Percentiles rank a stretch among this genome's conserved stretches.
These are phyloP conservation scores for Ceratorhiza oryzae-sativae DNA, from an alignment of 1,284 basidiomycete genomes.

Conservation along the genomic window DNA sequence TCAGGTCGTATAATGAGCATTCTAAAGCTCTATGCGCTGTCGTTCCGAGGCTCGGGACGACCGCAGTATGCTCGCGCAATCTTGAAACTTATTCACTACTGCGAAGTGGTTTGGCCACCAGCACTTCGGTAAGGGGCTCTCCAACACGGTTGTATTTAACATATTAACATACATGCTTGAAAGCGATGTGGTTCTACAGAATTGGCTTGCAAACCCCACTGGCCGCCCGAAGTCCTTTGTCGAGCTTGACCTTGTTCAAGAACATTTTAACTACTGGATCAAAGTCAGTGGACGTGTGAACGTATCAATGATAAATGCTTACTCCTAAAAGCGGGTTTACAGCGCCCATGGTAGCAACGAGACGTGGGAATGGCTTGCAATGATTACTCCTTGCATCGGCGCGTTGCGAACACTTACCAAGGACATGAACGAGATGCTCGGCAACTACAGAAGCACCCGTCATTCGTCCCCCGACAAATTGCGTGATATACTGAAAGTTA, in stretches of 20 bases:
- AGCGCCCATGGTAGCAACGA: constrained; percentile 1
- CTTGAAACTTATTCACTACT: constrained; percentile 47
- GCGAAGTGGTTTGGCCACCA: not conserved
- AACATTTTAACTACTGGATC: not conserved
- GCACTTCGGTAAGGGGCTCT: constrained; percentile 42
- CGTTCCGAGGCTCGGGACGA: constrained; percentile 50
- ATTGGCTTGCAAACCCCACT: constrained; percentile 9
- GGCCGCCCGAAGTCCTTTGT: not conserved
- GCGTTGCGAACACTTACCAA: not conserved
- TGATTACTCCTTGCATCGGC: constrained; percentile 6
- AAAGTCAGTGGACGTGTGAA: not conserved
- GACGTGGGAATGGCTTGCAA: not conserved
- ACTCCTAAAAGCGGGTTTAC: not conserved
- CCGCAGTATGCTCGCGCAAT: constrained; percentile 55
- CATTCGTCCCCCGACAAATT: not conserved
- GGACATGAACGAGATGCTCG: constrained; percentile 5
- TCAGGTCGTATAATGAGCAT: constrained; percentile 50
- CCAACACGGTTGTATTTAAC: constrained; percentile 42
- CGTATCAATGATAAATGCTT: not conserved
- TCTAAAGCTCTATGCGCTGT: constrained; percentile 50
- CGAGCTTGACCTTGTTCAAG: not conserved
- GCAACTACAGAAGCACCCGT: not conserved
- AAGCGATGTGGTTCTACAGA: not conserved
- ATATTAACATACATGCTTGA: constrained; percentile 45
- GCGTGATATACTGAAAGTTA: not conserved